These are phyloP conservation scores for Plectosphaerella cucumerina DNA, from an alignment of 2,329 filamentous ascomycete species.

Conservation along the genomic window DNA sequence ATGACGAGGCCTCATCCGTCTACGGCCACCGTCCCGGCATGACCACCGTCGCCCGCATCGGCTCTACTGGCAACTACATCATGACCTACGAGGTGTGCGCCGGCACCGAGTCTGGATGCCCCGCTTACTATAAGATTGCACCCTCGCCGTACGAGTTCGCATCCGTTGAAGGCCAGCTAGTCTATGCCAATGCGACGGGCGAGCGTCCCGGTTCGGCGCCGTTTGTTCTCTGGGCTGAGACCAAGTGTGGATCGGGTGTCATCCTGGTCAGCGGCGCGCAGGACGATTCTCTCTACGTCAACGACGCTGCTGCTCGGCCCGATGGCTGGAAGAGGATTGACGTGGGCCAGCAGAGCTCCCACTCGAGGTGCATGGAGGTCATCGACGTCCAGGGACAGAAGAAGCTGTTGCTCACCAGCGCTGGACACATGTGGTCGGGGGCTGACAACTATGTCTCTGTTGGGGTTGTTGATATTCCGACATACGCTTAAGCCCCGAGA, in stretches of 20 bases:
- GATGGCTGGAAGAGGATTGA: neutral
- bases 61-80: constrained; percentile 2
- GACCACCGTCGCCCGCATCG: constrained; percentile 1
- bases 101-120: neutral
- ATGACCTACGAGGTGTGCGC: constrained; percentile 16
- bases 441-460: neutral
- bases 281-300: neutral
- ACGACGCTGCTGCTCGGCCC: neutral
- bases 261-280: neutral
- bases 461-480: neutral
- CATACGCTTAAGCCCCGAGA: neutral
- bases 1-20: constrained; percentile 59
- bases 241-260: neutral
- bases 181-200: constrained; percentile 1
- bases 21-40: constrained; percentile 54
- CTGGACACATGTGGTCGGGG: neutral
- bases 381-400: neutral
- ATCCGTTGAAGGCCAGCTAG: neutral
- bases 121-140: neutral
- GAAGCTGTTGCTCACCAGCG: neutral
- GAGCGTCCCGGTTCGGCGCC: neutral
- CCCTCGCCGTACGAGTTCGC: constrained; percentile 1
- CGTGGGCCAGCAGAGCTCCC: neutral
- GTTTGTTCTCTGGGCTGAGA: neutral
- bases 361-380: neutral